These are phyloP conservation scores for Pisolithus sp. DNA, from an alignment of 768 basidiomycete genomes.

Conservation along the genomic window DNA sequence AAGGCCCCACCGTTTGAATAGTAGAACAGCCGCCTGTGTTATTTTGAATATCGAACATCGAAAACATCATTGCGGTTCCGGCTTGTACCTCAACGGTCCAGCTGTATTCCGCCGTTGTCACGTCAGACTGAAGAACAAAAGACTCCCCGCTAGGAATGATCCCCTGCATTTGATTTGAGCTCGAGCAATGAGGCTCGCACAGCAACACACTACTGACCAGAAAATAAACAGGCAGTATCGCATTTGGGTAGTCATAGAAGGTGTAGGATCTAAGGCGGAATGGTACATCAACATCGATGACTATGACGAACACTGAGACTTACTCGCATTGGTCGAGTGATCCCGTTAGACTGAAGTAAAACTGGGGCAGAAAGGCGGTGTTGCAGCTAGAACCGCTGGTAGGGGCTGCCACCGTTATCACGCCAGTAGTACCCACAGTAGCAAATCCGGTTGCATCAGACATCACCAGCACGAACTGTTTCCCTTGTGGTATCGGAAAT, in stretches of 20 bases:
- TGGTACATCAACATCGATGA: background rate
- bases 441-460: constrained; percentile 67
- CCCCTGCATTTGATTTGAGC: constrained; percentile 32
- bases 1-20: constrained; percentile 38
- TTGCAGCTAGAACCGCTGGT: constrained; percentile 41
- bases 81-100: constrained; percentile 55
- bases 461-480: constrained; percentile 54
- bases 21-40: constrained; percentile 57
- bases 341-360: constrained; percentile 40
- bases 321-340: constrained; percentile 54
- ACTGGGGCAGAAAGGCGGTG: constrained; percentile 39
- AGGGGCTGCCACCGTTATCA: constrained; percentile 44
- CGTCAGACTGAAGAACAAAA: constrained; percentile 39
- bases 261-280: constrained; percentile 34
- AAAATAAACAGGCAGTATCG: constrained; percentile 50
- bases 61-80: constrained; percentile 53
- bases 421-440: constrained; percentile 49
- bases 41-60: constrained; percentile 45
- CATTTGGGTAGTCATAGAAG: constrained; percentile 39
- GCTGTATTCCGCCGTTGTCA: constrained; percentile 29
- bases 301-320: constrained; percentile 7
- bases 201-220: constrained; percentile 31
- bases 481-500: constrained; percentile 34
- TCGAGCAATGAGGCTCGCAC: background rate
- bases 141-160: constrained; percentile 57